Base-by-base conservation (phyloP, 2,329 filamentous ascomycete species). In the Venturia aucupariae region DNA sequence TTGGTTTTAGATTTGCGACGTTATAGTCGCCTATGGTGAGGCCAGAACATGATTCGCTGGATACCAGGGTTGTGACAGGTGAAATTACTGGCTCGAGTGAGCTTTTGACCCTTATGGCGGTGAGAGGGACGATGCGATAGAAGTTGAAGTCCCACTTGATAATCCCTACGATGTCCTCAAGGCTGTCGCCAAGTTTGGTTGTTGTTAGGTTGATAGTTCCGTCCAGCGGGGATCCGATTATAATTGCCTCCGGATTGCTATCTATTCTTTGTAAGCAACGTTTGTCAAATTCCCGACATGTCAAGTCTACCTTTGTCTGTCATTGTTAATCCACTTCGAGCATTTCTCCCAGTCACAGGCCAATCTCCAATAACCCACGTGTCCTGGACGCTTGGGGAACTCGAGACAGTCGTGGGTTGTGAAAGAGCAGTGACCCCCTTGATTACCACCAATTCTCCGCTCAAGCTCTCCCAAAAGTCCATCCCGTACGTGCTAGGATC, bases 391-490 rank as follows among this genome's bases (percentile, higher is more conserved):
- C 39, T 41, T 17, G 39, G 39, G 4, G 39, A 41, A 10, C 39
- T 15, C 39, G 39, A 41, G 70, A 81, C 89, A 63, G 73, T 76
- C 71, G 86, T 90, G 1, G 87, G 84, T 64, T 82, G 83, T 61
- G 80, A 79, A 57, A 89, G 74, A 54, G 83, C 84, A 15, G 76
- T 80, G 1, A 85, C 82, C 57, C 75, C 79, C 68, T 79, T 79
- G 59, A 90, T 76, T 0, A 84, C 88, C 17, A 90, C 86, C 8
- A 89, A 77, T 73, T 90, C 86, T 35, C 87, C 88, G 63, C 78
- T 79, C 65, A 90, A 74, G 67, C 82, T 86, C 79, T 90, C 85
- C 88, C 87, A 90, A 71, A 90, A 90, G 72, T 90, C 88, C 38
- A 90, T 77, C 2, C 87, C 88, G 70, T 86, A 90, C 51, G 77